These are phyloP conservation scores for Citrus mangshanensis DNA, from an alignment of 345 rosid genomes.

Conservation along the genomic window DNA sequence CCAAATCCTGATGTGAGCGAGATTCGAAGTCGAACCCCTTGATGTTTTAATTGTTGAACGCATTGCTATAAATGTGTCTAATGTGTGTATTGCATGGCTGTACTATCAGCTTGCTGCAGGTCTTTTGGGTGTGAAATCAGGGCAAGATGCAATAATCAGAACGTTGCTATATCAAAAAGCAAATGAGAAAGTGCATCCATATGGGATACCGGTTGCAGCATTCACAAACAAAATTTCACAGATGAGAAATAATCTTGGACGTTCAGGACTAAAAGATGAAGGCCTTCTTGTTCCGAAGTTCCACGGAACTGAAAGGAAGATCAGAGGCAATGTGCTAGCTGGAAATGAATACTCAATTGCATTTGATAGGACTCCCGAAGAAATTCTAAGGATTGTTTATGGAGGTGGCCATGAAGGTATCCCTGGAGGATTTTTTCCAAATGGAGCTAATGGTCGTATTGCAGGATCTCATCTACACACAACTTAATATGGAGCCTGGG, in stretches of 20 bases:
- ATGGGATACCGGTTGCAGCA: slow-evolving; percentile 37
- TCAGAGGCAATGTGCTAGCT: slow-evolving; percentile 36
- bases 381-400: slow-evolving; percentile 34
- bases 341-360: slow-evolving; percentile 29
- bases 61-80: background rate
- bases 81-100: background rate
- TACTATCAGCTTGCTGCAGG: slow-evolving; percentile 62
- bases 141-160: slow-evolving; percentile 78
- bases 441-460: slow-evolving; percentile 33
- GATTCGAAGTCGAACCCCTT: too few species aligned
- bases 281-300: slow-evolving; percentile 27
- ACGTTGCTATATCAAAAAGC: slow-evolving; percentile 47
- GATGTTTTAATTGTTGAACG: too few species aligned
- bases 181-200: slow-evolving; percentile 26
- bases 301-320: slow-evolving; percentile 31
- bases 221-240: slow-evolving; percentile 35
- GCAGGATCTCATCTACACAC: slow-evolving; percentile 16
- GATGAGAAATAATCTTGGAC: slow-evolving; percentile 32
- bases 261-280: slow-evolving; percentile 33
- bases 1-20: too few species aligned
- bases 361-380: slow-evolving; percentile 25
- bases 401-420: slow-evolving; percentile 29
- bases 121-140: slow-evolving; percentile 71
- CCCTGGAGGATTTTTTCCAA: slow-evolving; percentile 38
- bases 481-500: background rate